Evolutionary conservation across 495 filamentous ascomycete species (phyloP), one percentile per base, ranked within the genome.

Genomic region (Penicillium canariense): DNA sequence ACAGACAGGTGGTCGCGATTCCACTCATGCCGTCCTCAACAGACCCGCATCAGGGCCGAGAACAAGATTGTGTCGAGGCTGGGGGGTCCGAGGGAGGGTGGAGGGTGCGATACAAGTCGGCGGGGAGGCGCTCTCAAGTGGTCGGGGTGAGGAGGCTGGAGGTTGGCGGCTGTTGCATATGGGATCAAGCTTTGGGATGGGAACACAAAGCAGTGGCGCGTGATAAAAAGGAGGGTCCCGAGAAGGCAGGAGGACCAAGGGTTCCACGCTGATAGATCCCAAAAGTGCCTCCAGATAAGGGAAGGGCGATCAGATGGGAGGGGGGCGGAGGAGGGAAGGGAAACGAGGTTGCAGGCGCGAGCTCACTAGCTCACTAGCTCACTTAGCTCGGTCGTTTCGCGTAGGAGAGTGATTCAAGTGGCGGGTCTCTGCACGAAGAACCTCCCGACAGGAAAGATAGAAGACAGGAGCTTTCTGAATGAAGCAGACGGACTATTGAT

Each of bases 1-100:
- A 73, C 52, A 69, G 52, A 66, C 75, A 77, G 17, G 72, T 68
- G 61, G 63, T 68, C 34, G 60, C 68, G 60, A 78, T 70, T 69
- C 67, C 72, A 66, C 68, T 70, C 69, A 75, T 74, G 63, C 63
- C 69, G 64, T 54, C 47, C 46, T 55, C 56, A 61, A 52, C 56
- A 68, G 62, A 53, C 59, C 68, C 62, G 63, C 65, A 69, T 68
- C 47, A 53, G 59, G 68, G 69, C 60, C 50, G 27, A 18, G 18
- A 27, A 46, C 17, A n/a, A 23, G 43, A 46, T 46, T 46, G 43
- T 14, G 18, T 46, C 27, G 43, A 42, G 17, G 23, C 30, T 32
- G 20, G 30, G 23, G n/a, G 9, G 22, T 31, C 17, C 28, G 40
- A 22, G 28, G 4, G 31, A 20, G 11, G 40, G 36, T 12, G 39